Conservation (phyloP, 164 flowering plant species). For the Euptelea pleiosperma region DNA sequence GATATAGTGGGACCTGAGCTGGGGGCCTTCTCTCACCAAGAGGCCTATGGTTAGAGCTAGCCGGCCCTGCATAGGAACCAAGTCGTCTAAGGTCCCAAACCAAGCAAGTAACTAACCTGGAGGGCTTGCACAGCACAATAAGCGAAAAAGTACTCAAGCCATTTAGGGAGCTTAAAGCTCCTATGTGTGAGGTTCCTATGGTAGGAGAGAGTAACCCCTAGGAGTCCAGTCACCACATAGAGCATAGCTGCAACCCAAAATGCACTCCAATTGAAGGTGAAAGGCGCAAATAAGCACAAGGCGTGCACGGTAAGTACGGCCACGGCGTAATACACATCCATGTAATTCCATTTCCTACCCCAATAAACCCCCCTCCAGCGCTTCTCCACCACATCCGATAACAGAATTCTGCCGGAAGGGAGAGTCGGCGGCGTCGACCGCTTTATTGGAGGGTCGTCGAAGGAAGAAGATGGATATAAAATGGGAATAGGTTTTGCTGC, state of each 20-base stretch:
- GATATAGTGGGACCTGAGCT: too few species aligned
- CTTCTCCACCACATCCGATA: constrained; percentile 61
- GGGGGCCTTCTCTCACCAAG: too few species aligned
- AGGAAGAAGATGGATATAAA: constrained; percentile 12
- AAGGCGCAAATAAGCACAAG: constrained; percentile 55
- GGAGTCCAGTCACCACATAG: constrained; percentile 54
- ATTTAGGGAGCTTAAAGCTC: constrained; percentile 77
- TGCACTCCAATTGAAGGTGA: constrained; percentile 60
- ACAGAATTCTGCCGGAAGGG: constrained; percentile 25
- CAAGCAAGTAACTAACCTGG: constrained; percentile 39
- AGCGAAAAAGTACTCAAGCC: constrained; percentile 83
- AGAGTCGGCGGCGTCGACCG: not conserved
- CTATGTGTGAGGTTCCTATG: constrained; percentile 79
- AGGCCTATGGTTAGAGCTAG: too few species aligned
- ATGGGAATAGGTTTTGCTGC: constrained; percentile 18
- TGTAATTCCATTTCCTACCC: constrained; percentile 44
- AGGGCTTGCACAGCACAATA: constrained; percentile 71
- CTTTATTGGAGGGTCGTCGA: not conserved
- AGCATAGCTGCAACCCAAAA: constrained; percentile 49
- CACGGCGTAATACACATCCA: constrained; percentile 34
- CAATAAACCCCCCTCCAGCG: constrained; percentile 33
- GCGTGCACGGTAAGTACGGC: constrained; percentile 48
- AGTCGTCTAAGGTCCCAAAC: not conserved
- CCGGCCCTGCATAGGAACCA: too few species aligned
- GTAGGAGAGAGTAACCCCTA: constrained; percentile 72